Percentiles rank a stretch among this genome's conserved stretches.
These are phyloP conservation scores for Boletus coccyginus DNA, from an alignment of 768 basidiomycete species.

Conservation along the genomic window DNA sequence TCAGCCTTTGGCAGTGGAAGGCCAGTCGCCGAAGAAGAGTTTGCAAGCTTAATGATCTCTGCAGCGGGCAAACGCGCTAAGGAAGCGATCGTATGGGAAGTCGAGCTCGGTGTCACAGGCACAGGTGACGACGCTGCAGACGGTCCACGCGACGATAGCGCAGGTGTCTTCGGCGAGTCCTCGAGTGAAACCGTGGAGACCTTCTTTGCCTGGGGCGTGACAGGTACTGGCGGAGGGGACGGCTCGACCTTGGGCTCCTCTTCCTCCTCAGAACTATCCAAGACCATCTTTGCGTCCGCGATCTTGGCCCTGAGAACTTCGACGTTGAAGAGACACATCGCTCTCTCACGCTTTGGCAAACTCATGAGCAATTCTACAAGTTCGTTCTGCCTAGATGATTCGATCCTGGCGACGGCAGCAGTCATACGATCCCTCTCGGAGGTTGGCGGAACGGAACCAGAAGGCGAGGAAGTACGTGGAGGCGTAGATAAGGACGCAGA, in stretches of 20 bases:
- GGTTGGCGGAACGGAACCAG: conserved; percentile 53
- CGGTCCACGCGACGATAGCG: conserved; percentile 69
- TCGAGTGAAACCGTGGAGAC: conserved; percentile 35
- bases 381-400: conserved; percentile 56
- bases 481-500: conserved; percentile 75
- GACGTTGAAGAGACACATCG: conserved; percentile 86
- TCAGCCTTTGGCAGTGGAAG: conserved; percentile 70
- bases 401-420: conserved; percentile 62
- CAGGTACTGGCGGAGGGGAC: conserved; percentile 36
- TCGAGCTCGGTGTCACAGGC: conserved; percentile 55
- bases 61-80: conserved; percentile 72
- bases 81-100: conserved; percentile 59
- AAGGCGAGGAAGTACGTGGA: conserved; percentile 80
- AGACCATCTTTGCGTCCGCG: conserved; percentile 75
- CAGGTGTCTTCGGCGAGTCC: conserved; percentile 72
- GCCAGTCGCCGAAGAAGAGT: conserved; percentile 41
- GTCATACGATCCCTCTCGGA: conserved; percentile 77
- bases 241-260: conserved; percentile 35
- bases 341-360: conserved; percentile 83
- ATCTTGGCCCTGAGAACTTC: conserved; percentile 78
- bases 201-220: conserved; percentile 67
- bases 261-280: conserved; percentile 69
- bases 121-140: conserved; percentile 70
- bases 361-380: conserved; percentile 81
- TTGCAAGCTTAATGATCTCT: conserved; percentile 70